Evolutionary conservation across 805 yeast species (phyloP), one percentile per base, ranked within the genome.

Genomic region (Priceomyces medius): DNA sequence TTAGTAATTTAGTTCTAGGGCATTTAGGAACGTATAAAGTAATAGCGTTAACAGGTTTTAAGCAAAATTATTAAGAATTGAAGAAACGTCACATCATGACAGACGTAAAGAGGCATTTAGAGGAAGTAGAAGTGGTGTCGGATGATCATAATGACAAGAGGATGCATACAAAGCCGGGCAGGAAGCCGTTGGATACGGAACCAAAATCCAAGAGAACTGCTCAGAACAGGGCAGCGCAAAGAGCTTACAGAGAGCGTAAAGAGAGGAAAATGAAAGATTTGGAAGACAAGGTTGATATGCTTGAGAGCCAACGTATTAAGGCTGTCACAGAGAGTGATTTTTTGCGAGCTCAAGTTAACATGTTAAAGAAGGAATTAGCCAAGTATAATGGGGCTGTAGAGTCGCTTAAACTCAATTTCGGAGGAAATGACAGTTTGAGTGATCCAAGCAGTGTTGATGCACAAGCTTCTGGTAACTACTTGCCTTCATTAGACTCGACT

Each of bases 181-280:
- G 96, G 44, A 89, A 87, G 68, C 90, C 88, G 0, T 68, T 85
- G 39, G 79, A 83, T 7, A 75, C 78, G 14, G 95, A 88, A 51
- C 90, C 95, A 7, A 88, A 85, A 58, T 81, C 80, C 55, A 91
- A 88, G 71, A 74, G 99, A 53, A 88, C 96, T 12, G 97, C 97
- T 2, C 98, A 93, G 66, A 91, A 93, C 63, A 77, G 98, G 54
- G 97, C 97, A 3, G 98, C 98, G n/a, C 99, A 93, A 65, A 74
- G 98, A 41, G 98, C 98, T 5, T 91, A 88, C 65, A 74, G 98
- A 43, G 98, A 93, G 64, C 79, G 98, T 46, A 91, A 91, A 61
- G 98, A 91, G 62, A 75, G 74, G 38, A 88, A 86, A 56, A 77
- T 93, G 81, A 79, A 80, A 56, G 96, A 88, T 49, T 72, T 91